Evolutionary conservation across 306 rosid species (phyloP).

Genomic region (Quercus dentata): DNA sequence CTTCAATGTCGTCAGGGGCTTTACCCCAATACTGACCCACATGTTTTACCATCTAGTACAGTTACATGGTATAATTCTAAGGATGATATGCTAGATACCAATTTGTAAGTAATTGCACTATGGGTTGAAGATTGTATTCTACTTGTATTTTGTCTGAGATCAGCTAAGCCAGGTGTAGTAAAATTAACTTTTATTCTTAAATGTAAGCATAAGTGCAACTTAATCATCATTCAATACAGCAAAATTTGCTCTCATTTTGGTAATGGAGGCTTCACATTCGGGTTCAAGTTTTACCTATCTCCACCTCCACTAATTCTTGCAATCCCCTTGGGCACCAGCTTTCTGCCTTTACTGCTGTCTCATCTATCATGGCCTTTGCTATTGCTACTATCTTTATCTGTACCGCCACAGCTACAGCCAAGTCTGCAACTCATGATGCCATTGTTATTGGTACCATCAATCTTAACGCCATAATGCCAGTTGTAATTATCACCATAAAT

Average conservation of each 20-base stretch:
- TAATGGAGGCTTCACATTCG: neutral
- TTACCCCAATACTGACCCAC: neutral
- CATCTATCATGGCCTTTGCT: neutral
- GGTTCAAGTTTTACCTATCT: neutral
- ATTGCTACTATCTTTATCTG: neutral
- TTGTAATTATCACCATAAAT: neutral
- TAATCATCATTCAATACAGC: neutral
- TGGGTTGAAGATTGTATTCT: neutral
- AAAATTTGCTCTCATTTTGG: neutral
- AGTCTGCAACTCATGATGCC: neutral
- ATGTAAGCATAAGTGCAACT: neutral
- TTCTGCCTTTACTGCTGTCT: neutral
- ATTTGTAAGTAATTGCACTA: neutral
- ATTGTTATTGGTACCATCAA: neutral
- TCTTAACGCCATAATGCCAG: neutral
- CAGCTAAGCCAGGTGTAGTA: neutral
- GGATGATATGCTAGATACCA: neutral
- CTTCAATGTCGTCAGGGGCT: neutral
- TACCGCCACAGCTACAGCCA: neutral
- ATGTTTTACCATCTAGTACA: neutral
- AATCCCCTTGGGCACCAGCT: neutral
- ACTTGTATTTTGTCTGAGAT: neutral
- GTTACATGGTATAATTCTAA: neutral
- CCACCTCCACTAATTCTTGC: neutral
- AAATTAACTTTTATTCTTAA: neutral